Evolutionary conservation across 345 rosid species (phyloP).

Genomic region (Eucalyptus grandis): DNA sequence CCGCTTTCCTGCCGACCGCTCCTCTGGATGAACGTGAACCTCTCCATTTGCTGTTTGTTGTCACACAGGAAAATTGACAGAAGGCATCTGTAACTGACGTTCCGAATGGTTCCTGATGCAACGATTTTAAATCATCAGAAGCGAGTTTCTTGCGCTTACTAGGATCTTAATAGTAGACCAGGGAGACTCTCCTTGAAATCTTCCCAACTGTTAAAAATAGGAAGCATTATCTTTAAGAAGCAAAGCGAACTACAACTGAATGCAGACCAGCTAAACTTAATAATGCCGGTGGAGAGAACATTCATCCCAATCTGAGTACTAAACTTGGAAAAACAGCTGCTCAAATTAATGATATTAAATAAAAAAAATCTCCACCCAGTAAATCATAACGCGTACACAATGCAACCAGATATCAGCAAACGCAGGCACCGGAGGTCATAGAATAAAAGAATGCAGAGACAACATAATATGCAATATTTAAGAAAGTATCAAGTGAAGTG

Average conservation of each 20-base stretch:
- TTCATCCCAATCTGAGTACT: background rate
- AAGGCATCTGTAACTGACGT: slow-evolving; percentile 19
- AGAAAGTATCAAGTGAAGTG: background rate
- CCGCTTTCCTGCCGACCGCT: slow-evolving; percentile 31
- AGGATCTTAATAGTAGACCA: slow-evolving; percentile 50
- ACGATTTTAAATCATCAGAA: background rate
- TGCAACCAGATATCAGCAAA: background rate
- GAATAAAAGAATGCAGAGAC: background rate
- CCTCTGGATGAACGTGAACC: slow-evolving; percentile 1
- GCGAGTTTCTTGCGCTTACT: slow-evolving; percentile 21
- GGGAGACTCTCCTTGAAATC: slow-evolving; percentile 40
- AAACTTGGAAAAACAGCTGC: background rate
- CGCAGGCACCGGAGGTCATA: background rate
- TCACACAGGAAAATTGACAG: slow-evolving; percentile 7
- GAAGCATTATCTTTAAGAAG: background rate
- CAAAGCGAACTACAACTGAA: background rate
- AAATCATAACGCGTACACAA: background rate
- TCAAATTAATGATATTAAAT: background rate
- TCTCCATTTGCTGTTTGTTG: slow-evolving; percentile 11
- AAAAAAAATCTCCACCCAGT: accelerated
- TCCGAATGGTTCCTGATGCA: slow-evolving; percentile 10
- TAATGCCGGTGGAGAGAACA: background rate
- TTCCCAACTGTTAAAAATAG: slow-evolving; percentile 29
- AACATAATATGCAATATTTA: background rate
- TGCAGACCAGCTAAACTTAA: background rate